Conservation (phyloP, 2,329 filamentous ascomycete genomes). For the Monosporascus sp. region DNA sequence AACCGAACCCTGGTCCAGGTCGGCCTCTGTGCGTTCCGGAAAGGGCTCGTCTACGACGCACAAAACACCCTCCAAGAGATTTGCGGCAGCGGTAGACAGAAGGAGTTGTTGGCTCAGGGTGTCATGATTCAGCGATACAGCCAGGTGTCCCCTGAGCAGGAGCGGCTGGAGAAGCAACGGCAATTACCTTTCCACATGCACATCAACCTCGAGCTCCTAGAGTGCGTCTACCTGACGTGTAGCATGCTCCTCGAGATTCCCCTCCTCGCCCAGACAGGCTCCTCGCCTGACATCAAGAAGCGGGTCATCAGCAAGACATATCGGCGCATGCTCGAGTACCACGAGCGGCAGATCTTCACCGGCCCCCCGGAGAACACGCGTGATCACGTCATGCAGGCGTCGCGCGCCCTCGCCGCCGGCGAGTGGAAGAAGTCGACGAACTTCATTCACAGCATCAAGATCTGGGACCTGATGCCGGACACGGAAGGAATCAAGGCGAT, state of each 20-base stretch:
- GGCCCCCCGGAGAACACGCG: slow-evolving; percentile 97
- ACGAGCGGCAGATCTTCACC: slow-evolving; percentile 98
- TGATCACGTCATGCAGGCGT: slow-evolving; percentile 98
- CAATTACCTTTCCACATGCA: slow-evolving; percentile 99
- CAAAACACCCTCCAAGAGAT: slow-evolving; percentile 98
- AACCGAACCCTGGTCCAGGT: slow-evolving; percentile 97
- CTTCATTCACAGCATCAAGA: slow-evolving; percentile 97
- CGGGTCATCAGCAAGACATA: slow-evolving; percentile 99
- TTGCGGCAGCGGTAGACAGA: slow-evolving; percentile 93
- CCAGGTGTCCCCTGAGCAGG: slow-evolving; percentile 95
- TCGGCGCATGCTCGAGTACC: slow-evolving; percentile 97
- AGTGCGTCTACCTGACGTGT: slow-evolving; percentile 97
- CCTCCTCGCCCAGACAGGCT: slow-evolving; percentile 91
- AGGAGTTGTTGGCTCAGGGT: slow-evolving; percentile 95
- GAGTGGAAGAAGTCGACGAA: slow-evolving; percentile 97
- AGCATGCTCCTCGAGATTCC: slow-evolving; percentile 99
- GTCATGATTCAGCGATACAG: slow-evolving; percentile 97
- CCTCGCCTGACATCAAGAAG: slow-evolving; percentile 94
- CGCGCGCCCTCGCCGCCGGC: slow-evolving; percentile 90
- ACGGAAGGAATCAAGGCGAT: slow-evolving; percentile 91
- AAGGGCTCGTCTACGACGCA: slow-evolving; percentile 92
- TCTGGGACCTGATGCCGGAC: slow-evolving; percentile 96
- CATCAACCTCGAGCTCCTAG: slow-evolving; percentile 96
- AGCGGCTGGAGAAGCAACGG: slow-evolving; percentile 92
- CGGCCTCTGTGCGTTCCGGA: slow-evolving; percentile 95